Conservation (phyloP, 345 rosid species). For the Eucalyptus melliodora region DNA sequence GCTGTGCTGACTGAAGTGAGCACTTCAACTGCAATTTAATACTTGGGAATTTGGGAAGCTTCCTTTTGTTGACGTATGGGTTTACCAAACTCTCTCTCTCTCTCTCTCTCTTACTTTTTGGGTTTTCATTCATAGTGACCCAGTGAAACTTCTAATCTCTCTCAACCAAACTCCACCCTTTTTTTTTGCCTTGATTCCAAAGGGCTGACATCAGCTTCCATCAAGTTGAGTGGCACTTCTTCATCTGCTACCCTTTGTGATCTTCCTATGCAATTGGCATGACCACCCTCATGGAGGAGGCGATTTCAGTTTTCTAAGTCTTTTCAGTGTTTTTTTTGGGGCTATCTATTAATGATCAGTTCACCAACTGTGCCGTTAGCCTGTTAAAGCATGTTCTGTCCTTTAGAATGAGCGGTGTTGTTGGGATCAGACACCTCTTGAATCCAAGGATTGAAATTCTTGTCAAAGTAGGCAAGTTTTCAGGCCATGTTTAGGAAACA, state of each 20-base stretch:
- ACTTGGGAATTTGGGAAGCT: neutral
- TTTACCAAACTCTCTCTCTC: neutral
- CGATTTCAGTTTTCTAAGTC: no score
- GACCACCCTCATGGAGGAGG: no score
- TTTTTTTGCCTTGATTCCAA: neutral
- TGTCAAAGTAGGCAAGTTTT: neutral
- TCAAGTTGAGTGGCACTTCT: neutral
- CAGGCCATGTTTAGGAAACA: neutral
- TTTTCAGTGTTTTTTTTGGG: neutral
- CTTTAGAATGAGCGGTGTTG: neutral
- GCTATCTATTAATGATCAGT: neutral
- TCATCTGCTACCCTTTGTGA: neutral
- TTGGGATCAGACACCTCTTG: neutral
- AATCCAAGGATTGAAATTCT: neutral
- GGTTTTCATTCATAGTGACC: neutral
- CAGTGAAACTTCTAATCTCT: neutral
- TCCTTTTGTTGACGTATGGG: neutral
- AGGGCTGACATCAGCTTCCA: neutral
- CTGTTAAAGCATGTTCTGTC: neutral
- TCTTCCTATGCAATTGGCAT: no score
- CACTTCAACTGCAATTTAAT: neutral
- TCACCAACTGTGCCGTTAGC: neutral
- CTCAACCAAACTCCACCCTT: neutral
- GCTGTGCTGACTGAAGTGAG: neutral
- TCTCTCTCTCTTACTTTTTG: neutral